Evolutionary conservation across 1,139 yeast species (phyloP).

Genomic region (Nematodospora anomalae): DNA sequence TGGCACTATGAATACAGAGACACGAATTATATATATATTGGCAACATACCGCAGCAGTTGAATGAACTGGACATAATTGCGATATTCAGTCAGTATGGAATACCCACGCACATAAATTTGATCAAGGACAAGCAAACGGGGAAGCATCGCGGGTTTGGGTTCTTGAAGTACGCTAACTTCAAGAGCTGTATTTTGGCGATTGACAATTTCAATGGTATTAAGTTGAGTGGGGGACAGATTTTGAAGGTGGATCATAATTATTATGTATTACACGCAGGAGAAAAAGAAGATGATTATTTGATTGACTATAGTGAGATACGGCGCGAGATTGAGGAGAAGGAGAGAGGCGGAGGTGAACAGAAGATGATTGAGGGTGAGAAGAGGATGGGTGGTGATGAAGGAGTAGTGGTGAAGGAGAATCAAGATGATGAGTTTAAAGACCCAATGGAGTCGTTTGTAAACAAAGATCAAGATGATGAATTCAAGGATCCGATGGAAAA

Average conservation of each 20-base stretch:
- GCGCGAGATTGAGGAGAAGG: slow-evolving; percentile 16
- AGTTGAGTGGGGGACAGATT: slow-evolving; percentile 54
- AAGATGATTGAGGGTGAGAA: slow-evolving; percentile 8
- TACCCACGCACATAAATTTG: slow-evolving; percentile 75
- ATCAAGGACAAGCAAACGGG: slow-evolving; percentile 71
- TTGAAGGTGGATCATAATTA: slow-evolving; percentile 77
- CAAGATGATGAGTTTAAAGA: slow-evolving; percentile 18
- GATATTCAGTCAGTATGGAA: slow-evolving; percentile 87
- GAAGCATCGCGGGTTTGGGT: slow-evolving; percentile 74
- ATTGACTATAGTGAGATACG: slow-evolving; percentile 32
- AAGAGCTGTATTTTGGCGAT: slow-evolving; percentile 82
- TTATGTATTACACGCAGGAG: slow-evolving; percentile 56
- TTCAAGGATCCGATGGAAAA: slow-evolving; percentile 23
- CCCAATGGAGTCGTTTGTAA: slow-evolving; percentile 18
- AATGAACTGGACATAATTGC: slow-evolving; percentile 74
- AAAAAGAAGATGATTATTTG: slow-evolving; percentile 44
- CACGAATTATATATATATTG: slow-evolving; percentile 59
- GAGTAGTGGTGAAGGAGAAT: slow-evolving; percentile 3
- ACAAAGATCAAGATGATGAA: slow-evolving; percentile 15
- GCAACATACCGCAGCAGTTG: slow-evolving; percentile 65
- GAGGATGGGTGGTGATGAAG: slow-evolving; percentile 2
- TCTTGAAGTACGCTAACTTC: slow-evolving; percentile 79
- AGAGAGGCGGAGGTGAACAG: slow-evolving; percentile 2
- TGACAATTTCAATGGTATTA: slow-evolving; percentile 80
- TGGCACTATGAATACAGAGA: slow-evolving; percentile 90